Percentiles rank a stretch among this genome's conserved stretches.
Conservation (phyloP, 202 grass and related monocot genomes). For the Eragrostis tef region DNA sequence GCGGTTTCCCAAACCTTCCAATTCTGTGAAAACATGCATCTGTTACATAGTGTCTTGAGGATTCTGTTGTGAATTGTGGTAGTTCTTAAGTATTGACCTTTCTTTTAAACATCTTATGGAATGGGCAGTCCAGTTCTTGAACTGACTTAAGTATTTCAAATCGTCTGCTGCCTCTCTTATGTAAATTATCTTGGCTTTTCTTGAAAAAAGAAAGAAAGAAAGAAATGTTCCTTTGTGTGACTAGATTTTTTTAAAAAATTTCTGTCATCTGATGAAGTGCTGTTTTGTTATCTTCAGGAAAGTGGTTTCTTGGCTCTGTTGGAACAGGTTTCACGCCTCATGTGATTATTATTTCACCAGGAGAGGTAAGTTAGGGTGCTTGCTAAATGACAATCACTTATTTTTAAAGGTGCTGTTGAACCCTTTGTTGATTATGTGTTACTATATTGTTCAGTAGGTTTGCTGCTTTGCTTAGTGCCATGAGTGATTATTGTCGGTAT, state of each 20-base stretch:
- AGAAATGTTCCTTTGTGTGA: neutral
- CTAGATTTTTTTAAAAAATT: neutral
- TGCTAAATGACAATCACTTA: neutral
- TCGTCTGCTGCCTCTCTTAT: neutral
- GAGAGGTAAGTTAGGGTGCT: constrained; percentile 63
- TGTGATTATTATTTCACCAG: constrained; percentile 77
- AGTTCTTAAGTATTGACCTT: neutral
- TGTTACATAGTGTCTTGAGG: neutral
- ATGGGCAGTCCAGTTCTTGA: constrained; percentile 8
- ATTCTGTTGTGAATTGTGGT: neutral
- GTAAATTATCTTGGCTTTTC: neutral
- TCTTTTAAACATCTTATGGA: neutral
- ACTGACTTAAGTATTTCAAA: neutral
- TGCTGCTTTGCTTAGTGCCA: neutral
- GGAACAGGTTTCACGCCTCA: constrained; percentile 95
- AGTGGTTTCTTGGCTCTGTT: constrained; percentile 81
- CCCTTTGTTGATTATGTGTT: neutral
- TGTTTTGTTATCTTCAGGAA: constrained; percentile 55
- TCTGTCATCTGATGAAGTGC: constrained; percentile 26
- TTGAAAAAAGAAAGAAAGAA: neutral
- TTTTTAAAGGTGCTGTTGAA: neutral
- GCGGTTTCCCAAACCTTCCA: neutral
- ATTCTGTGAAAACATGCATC: neutral
- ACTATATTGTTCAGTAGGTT: neutral
- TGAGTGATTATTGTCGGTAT: constrained; percentile 5